These are phyloP conservation scores for Blastocystis sp. DNA, from an alignment of 352 stramenopile genomes.

Conservation along the genomic window DNA sequence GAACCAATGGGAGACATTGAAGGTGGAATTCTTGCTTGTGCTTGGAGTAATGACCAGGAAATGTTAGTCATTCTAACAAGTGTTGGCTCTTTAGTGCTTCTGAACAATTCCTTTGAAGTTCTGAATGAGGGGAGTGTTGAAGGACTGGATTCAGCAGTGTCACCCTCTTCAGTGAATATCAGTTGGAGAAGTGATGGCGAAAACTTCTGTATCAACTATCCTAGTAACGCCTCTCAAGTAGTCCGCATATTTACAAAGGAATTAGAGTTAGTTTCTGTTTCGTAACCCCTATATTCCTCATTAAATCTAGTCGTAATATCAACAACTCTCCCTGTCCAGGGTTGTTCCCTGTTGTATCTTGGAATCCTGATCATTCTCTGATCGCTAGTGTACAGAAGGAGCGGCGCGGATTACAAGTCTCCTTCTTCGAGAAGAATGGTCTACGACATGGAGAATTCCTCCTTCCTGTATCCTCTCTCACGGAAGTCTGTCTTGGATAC, in stretches of 20 bases:
- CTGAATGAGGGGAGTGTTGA: constrained; percentile 15
- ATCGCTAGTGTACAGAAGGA: constrained; percentile 76
- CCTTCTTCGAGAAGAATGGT: constrained; percentile 81
- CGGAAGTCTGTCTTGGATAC: constrained; percentile 73
- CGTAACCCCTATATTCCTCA: background rate
- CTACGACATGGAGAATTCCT: constrained; percentile 79
- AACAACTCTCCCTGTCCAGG: constrained; percentile 75
- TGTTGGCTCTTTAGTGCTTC: background rate
- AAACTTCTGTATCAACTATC: constrained; percentile 73
- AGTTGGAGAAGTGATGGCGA: constrained; percentile 78
- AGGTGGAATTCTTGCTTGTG: constrained; percentile 42
- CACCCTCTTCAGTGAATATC: constrained; percentile 68
- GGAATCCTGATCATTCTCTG: constrained; percentile 78
- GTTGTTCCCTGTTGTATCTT: constrained; percentile 74
- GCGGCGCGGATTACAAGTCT: constrained; percentile 75
- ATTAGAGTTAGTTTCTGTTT: background rate
- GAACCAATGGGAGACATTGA: constrained; percentile 52
- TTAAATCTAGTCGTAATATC: constrained; percentile 74
- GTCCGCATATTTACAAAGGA: constrained; percentile 1
- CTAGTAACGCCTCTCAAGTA: background rate
- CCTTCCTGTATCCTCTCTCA: constrained; percentile 72
- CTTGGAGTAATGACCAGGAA: constrained; percentile 57
- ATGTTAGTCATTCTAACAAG: constrained; percentile 40
- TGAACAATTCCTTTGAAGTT: constrained; percentile 63
- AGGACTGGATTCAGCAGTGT: constrained; percentile 39